Evolutionary conservation across 2,329 filamentous ascomycete genomes (phyloP).

Genomic region (Venturia pyrina): DNA sequence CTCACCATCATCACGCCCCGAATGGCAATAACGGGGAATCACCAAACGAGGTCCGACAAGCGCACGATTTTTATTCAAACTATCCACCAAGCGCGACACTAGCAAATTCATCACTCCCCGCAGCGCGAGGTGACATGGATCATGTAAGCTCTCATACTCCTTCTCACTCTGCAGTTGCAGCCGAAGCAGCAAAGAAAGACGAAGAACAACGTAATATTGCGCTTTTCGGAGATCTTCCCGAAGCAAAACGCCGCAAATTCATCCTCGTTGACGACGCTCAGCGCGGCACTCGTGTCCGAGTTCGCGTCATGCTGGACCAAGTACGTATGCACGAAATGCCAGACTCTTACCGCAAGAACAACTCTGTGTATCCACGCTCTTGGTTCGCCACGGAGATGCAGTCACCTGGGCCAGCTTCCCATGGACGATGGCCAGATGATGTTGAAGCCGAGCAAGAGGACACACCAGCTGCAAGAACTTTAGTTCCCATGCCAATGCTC

Average conservation of each 20-base stretch:
- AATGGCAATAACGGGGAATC: conserved; percentile 41
- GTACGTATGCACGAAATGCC: conserved; percentile 95
- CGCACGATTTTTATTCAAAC: conserved; percentile 65
- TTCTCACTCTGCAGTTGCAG: conserved; percentile 32
- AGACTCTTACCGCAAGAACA: conserved; percentile 83
- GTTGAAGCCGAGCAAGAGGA: conserved; percentile 49
- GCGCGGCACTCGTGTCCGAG: conserved; percentile 69
- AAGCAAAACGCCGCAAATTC: conserved; percentile 89
- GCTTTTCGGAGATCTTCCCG: conserved; percentile 80
- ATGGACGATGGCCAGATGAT: conserved; percentile 63
- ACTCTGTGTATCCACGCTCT: conserved; percentile 81
- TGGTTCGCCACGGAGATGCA: conserved; percentile 95
- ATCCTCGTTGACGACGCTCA: conserved; percentile 88
- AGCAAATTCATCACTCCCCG: conserved; percentile 51
- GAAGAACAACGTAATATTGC: conserved; percentile 52
- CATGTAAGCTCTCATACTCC: conserved; percentile 32
- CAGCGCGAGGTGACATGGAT: conserved; percentile 47
- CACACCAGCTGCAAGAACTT: conserved; percentile 33
- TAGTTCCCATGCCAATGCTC: conserved; percentile 38
- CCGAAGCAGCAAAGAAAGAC: conserved; percentile 35
- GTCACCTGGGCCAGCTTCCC: conserved; percentile 65
- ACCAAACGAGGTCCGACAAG: conserved; percentile 58
- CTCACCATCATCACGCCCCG: conserved; percentile 56
- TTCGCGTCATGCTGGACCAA: conserved; percentile 84
- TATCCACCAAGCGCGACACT: conserved; percentile 51